Percentiles rank a stretch among this genome's conserved stretches.
phyloP scores from a whole-genome alignment of 2,329 filamentous ascomycete genomes.

The Fusarium sp. region DNA sequence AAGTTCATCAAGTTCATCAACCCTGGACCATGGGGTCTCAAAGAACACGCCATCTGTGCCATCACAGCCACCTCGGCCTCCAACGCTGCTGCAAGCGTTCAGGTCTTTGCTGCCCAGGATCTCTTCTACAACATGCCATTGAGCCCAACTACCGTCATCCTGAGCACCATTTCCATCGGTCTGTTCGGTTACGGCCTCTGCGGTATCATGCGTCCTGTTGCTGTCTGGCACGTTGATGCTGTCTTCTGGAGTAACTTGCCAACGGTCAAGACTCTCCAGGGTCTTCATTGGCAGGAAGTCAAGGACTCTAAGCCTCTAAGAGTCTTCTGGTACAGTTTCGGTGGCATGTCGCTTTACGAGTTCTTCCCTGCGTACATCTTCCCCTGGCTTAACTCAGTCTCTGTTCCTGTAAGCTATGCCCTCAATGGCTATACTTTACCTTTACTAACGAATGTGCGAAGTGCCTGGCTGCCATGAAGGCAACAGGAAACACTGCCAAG shows the following conservation, averaged over 20 bases:
- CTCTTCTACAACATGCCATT: constrained; percentile 61
- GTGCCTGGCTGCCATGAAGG: constrained; percentile 61
- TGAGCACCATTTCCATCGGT: constrained; percentile 61
- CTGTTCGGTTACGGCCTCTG: constrained; percentile 64
- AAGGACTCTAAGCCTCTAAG: constrained; percentile 60
- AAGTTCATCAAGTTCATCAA: constrained; percentile 56
- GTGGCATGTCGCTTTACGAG: constrained; percentile 59
- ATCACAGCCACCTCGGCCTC: constrained; percentile 64
- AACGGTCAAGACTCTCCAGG: constrained; percentile 61
- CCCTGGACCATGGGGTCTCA: constrained; percentile 59
- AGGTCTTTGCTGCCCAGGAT: constrained; percentile 57
- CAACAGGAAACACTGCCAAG: constrained; percentile 54
- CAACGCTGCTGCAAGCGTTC: constrained; percentile 53
- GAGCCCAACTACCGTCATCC: constrained; percentile 55
- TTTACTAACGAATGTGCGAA: background rate
- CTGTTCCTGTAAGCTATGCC: constrained; percentile 50
- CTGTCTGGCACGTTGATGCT: constrained; percentile 63
- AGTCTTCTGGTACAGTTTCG: constrained; percentile 61
- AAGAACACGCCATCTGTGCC: constrained; percentile 63
- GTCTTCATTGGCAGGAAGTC: constrained; percentile 61
- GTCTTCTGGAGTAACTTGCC: constrained; percentile 65
- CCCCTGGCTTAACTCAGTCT: constrained; percentile 63
- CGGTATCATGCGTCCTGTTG: constrained; percentile 61
- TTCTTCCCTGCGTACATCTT: constrained; percentile 64
- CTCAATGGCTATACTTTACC: fast-evolving